phyloP scores from a whole-genome alignment of 2,329 filamentous ascomycete species.

The Dothistroma pini region DNA sequence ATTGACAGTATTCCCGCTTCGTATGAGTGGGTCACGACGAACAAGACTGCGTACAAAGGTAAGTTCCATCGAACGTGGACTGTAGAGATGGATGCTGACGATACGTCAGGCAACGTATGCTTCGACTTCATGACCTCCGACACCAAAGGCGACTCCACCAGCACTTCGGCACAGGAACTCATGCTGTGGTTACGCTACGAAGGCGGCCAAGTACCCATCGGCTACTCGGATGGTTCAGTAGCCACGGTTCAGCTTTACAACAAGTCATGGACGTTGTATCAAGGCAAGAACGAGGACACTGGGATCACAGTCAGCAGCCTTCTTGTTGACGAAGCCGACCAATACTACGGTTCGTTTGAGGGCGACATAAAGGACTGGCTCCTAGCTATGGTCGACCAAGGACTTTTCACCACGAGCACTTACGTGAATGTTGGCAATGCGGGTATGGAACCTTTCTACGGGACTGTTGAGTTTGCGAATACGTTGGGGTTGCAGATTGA shows the following conservation, averaged over 20 bases:
- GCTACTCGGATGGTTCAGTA: slow-evolving; percentile 36
- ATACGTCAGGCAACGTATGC: slow-evolving; percentile 37
- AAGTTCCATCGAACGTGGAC: not conserved
- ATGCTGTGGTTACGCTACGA: slow-evolving; percentile 48
- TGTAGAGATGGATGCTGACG: not conserved
- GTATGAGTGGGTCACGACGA: slow-evolving; percentile 41
- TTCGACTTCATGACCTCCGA: slow-evolving; percentile 47
- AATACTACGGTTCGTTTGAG: slow-evolving; percentile 39
- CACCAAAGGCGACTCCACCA: slow-evolving; percentile 43
- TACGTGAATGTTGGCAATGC: slow-evolving; percentile 46
- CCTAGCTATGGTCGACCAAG: slow-evolving; percentile 37
- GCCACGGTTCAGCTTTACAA: slow-evolving; percentile 39
- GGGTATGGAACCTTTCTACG: slow-evolving; percentile 30
- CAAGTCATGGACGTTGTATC: slow-evolving; percentile 43
- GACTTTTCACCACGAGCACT: slow-evolving; percentile 36
- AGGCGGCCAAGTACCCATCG: slow-evolving; percentile 46
- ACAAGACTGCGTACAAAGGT: slow-evolving; percentile 41
- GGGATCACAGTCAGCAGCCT: slow-evolving; percentile 43
- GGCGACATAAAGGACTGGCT: slow-evolving; percentile 46
- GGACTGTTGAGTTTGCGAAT: slow-evolving; percentile 20
- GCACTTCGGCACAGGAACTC: slow-evolving; percentile 39
- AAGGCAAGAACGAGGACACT: slow-evolving; percentile 42
- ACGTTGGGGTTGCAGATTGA: slow-evolving; percentile 16
- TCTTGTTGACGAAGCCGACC: slow-evolving; percentile 34
- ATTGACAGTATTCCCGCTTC: slow-evolving; percentile 41